Evolutionary conservation across 2,329 filamentous ascomycete genomes (phyloP).

Genomic region (Aspergillus novofumigatus): DNA sequence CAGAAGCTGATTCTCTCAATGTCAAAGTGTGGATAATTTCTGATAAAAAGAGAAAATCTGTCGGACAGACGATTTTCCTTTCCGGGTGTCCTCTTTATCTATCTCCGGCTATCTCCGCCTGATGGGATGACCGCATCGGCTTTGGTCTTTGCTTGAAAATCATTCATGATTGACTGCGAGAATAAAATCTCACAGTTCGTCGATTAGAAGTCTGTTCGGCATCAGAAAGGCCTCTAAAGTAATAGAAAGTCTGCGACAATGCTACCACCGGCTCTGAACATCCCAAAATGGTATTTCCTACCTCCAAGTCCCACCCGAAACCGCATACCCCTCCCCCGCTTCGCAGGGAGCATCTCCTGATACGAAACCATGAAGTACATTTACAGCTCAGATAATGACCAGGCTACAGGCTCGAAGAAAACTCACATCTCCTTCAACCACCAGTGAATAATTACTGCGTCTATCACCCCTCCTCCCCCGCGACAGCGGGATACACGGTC

Average conservation of each 20-base stretch:
- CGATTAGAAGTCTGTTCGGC: not conserved
- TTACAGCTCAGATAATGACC: not conserved
- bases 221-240: not conserved
- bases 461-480: conserved; percentile 62
- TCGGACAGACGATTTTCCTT: conserved; percentile 25
- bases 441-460: conserved; percentile 98
- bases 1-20: conserved; percentile 4
- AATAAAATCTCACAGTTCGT: not conserved
- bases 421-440: conserved; percentile 86
- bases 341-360: conserved; percentile 1
- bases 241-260: conserved; percentile 13
- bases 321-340: conserved; percentile 15
- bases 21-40: conserved; percentile 2
- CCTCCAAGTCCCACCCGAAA: not conserved
- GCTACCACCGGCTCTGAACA: conserved; percentile 40
- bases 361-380: not conserved
- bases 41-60: conserved; percentile 28
- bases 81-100: conserved; percentile 26
- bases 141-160: not conserved
- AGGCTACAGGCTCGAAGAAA: conserved; percentile 71
- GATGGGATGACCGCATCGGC: conserved; percentile 7
- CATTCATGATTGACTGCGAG: not conserved
- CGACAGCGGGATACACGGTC: conserved; percentile 90
- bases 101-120: conserved; percentile 10
- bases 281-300: conserved; percentile 42